A percentile compares a stretch with the other conserved stretches of the same genome.
Conservation (phyloP, 257 asterid genomes). For the Solanum rostratum region DNA sequence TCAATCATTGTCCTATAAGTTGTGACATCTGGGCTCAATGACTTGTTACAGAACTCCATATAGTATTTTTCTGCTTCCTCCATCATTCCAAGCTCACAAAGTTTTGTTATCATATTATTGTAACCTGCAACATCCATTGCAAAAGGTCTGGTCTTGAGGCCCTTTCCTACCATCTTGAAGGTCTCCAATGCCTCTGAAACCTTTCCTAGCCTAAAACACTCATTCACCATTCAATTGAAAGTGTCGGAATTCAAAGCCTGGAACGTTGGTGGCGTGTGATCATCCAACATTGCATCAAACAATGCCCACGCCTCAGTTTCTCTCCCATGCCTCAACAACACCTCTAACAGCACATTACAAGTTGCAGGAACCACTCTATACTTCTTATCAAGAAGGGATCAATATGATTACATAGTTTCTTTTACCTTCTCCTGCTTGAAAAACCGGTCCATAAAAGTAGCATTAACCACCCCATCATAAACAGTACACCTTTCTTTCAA, state of each 20-base stretch:
- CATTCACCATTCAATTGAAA: conserved; percentile 63
- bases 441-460: conserved; percentile 86
- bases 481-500: conserved; percentile 76
- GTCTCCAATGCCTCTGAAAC: conserved; percentile 62
- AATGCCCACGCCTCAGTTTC: conserved; percentile 71
- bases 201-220: conserved; percentile 64
- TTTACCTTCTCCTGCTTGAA: conserved; percentile 61
- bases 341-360: conserved; percentile 62
- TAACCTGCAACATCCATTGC: conserved; percentile 79
- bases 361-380: conserved; percentile 71
- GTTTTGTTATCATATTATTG: conserved; percentile 59
- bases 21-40: conserved; percentile 65
- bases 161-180: conserved; percentile 69
- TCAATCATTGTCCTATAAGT: conserved; percentile 63
- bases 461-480: conserved; percentile 77
- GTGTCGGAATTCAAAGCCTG: conserved; percentile 85
- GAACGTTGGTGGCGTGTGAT: conserved; percentile 85
- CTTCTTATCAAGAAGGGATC: conserved; percentile 47
- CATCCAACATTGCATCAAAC: conserved; percentile 72
- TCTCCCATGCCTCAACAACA: conserved; percentile 59
- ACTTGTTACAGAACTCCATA: conserved; percentile 36
- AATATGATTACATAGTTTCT: conserved; percentile 80
- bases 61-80: too few relatives aligned
- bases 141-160: conserved; percentile 64
- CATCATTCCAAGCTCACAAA: conserved; percentile 71